Percentiles rank a stretch among this genome's conserved stretches.
phyloP scores from a whole-genome alignment of 768 basidiomycete species.

The Epithele typhae region DNA sequence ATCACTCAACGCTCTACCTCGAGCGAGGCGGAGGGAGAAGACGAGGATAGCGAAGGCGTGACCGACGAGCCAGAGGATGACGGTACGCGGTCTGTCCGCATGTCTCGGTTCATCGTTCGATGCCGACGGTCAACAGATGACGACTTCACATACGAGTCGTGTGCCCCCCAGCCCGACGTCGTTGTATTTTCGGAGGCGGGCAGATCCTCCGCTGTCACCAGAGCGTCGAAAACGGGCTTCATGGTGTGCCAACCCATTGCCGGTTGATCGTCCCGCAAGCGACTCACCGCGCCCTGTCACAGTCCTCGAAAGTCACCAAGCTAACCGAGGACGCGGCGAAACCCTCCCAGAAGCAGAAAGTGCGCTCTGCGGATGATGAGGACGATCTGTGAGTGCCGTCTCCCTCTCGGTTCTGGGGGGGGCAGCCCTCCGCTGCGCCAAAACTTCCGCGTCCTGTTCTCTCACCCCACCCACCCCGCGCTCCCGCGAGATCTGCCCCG shows the following conservation, averaged over 20 bases:
- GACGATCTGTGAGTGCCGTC: conserved; percentile 45
- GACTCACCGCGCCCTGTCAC: no score
- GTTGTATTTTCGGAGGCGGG: conserved; percentile 51
- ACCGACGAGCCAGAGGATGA: no score
- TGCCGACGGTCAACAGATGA: conserved; percentile 40
- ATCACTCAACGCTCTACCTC: conserved; percentile 16
- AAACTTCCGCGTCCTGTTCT: background rate
- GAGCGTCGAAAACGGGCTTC: conserved; percentile 53
- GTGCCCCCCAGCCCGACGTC: conserved; percentile 34
- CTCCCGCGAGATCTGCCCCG: background rate
- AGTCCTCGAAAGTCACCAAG: conserved; percentile 80
- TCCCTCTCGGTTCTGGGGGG: background rate
- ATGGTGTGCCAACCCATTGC: conserved; percentile 48
- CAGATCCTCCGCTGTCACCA: conserved; percentile 12
- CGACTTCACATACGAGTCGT: conserved; percentile 30
- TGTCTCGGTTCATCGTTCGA: no score
- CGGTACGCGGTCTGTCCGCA: no score
- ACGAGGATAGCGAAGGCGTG: background rate
- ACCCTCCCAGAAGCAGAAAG: conserved; percentile 20
- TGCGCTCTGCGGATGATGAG: conserved; percentile 33
- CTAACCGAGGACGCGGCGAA: conserved; percentile 36
- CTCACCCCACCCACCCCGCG: background rate
- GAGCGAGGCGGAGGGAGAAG: conserved; percentile 5
- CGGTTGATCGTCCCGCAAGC: background rate
- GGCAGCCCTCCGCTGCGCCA: background rate